Evolutionary conservation across 1,139 yeast species (phyloP).

Genomic region (Suhomyces guaymorum): DNA sequence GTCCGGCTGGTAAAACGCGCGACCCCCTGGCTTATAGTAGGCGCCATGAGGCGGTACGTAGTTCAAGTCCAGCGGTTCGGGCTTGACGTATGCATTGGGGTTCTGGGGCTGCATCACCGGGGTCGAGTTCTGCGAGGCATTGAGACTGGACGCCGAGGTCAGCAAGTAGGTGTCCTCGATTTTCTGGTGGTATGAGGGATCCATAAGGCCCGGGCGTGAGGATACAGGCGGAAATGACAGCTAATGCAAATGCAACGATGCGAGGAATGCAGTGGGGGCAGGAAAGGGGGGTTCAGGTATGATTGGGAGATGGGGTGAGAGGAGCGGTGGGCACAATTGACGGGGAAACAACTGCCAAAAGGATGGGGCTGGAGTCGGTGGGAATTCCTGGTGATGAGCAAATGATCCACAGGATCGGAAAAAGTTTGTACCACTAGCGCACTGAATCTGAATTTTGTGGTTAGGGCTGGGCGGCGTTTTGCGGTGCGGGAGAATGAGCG

Average conservation of each 20-base stretch:
- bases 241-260: constrained; percentile 1
- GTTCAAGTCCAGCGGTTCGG: constrained; percentile 9
- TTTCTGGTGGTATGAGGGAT: constrained; percentile 14
- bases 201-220: constrained; percentile 3
- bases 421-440: constrained; percentile 7
- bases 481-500: too few species aligned
- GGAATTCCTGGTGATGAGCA: constrained; percentile 9
- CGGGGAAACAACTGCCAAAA: neutral
- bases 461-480: constrained; percentile 7
- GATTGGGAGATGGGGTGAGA: neutral
- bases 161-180: constrained; percentile 13
- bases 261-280: too few species aligned
- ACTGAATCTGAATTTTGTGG: constrained; percentile 5
- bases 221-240: neutral
- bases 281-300: neutral
- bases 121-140: constrained; percentile 5
- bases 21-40: too few species aligned
- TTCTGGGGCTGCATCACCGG: constrained; percentile 8
- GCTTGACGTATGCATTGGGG: constrained; percentile 10
- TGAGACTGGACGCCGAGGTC: constrained; percentile 4
- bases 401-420: constrained; percentile 8
- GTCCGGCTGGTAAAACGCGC: too few species aligned
- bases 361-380: constrained; percentile 1
- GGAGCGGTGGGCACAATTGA: neutral
- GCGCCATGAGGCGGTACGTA: constrained; percentile 7